A percentile compares a stretch with the other conserved stretches of the same genome.
phyloP scores from a whole-genome alignment of 495 filamentous ascomycete species.

The Lasiosphaeria miniovina region DNA sequence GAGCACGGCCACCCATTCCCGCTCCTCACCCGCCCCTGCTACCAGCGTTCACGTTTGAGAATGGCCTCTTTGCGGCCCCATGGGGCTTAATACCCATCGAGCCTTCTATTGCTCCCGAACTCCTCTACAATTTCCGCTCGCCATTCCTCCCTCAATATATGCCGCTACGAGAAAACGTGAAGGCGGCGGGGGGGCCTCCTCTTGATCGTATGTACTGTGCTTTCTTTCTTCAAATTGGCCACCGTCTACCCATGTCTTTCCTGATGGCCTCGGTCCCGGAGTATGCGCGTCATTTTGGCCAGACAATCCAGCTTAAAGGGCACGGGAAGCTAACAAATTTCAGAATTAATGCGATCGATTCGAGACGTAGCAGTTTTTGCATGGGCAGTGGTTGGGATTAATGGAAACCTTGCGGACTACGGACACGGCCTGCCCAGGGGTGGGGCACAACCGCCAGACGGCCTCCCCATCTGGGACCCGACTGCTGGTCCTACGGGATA shows the following conservation, averaged over 20 bases:
- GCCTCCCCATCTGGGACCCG: conserved; percentile 55
- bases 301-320: not conserved
- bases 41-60: conserved; percentile 50
- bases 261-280: not conserved
- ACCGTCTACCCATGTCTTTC: not conserved
- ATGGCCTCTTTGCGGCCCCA: conserved; percentile 74
- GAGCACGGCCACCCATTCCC: conserved; percentile 68
- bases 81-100: conserved; percentile 65
- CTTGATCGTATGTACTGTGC: conserved; percentile 36
- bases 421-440: conserved; percentile 59
- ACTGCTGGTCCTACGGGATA: conserved; percentile 19
- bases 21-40: conserved; percentile 46
- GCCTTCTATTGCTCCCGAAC: conserved; percentile 40
- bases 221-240: not conserved
- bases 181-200: conserved; percentile 49
- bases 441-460: conserved; percentile 55
- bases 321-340: not conserved
- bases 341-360: conserved; percentile 71
- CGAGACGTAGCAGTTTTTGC: conserved; percentile 82
- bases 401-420: conserved; percentile 67
- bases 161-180: conserved; percentile 43
- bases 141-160: conserved; percentile 43
- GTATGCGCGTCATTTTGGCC: not conserved
- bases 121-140: conserved; percentile 41
- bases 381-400: conserved; percentile 79